These are phyloP conservation scores for Aspergillus ellipticus DNA, from an alignment of 495 filamentous ascomycete species.

Conservation along the genomic window DNA sequence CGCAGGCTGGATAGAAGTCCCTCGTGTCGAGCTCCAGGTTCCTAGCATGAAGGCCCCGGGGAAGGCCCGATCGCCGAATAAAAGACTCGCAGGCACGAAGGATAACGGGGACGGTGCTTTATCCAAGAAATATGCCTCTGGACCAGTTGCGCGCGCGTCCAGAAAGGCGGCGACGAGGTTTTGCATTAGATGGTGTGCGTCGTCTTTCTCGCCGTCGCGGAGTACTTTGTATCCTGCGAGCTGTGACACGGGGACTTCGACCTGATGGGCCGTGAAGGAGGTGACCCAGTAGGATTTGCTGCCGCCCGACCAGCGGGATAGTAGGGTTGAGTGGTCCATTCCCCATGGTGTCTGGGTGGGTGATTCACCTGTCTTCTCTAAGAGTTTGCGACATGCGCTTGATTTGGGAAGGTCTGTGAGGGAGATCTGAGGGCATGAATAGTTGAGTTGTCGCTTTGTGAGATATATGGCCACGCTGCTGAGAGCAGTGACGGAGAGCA, in stretches of 20 bases:
- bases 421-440: neutral
- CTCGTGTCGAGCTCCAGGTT: constrained; percentile 1
- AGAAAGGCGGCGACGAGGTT: constrained; percentile 9
- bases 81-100: neutral
- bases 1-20: neutral
- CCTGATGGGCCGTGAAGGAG: constrained; percentile 12
- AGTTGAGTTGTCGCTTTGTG: neutral
- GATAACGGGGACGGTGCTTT: neutral
- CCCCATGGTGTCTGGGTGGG: constrained; percentile 8
- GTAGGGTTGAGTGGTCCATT: neutral
- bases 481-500: neutral
- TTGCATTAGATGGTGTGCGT: neutral
- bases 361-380: constrained; percentile 4
- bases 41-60: constrained; percentile 11
- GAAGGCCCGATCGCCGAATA: constrained; percentile 2
- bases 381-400: constrained; percentile 15
- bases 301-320: constrained; percentile 9
- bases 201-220: neutral
- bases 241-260: constrained; percentile 10
- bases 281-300: constrained; percentile 12
- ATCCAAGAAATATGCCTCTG: constrained; percentile 7
- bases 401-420: constrained; percentile 6
- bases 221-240: constrained; percentile 3
- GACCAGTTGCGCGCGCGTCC: constrained; percentile 2
- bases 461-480: neutral